Conservation (phyloP, 2,329 filamentous ascomycete genomes). For the Venturiaceae sp. region DNA sequence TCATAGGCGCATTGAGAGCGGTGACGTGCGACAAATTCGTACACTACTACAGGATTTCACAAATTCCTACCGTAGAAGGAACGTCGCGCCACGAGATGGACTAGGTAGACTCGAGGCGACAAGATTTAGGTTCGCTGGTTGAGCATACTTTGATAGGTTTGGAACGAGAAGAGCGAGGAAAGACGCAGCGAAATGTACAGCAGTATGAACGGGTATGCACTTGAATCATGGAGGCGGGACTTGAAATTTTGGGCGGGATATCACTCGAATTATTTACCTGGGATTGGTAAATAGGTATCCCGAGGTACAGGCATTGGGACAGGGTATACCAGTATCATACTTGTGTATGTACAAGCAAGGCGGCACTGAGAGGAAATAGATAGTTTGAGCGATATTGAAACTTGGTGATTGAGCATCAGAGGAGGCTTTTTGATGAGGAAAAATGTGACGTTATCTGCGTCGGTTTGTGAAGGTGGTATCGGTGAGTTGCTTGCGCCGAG, state of each 20-base stretch:
- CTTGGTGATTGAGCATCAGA: background rate
- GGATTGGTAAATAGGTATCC: background rate
- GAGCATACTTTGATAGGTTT: background rate
- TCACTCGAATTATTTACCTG: background rate
- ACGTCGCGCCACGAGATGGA: conserved; percentile 90
- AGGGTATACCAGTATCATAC: background rate
- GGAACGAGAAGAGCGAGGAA: background rate
- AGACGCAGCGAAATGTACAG: background rate
- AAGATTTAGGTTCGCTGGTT: conserved; percentile 67
- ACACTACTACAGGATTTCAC: conserved; percentile 92
- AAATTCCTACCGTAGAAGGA: conserved; percentile 82
- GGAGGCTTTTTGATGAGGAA: background rate
- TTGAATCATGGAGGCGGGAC: background rate
- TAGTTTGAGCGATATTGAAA: background rate
- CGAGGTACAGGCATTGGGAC: background rate
- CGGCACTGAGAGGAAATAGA: background rate
- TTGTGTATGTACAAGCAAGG: background rate
- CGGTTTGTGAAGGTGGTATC: background rate
- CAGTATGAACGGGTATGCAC: background rate
- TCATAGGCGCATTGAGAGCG: conserved; percentile 48
- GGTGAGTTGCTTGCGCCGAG: background rate
- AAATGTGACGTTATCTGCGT: background rate
- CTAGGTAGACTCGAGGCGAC: conserved; percentile 78
- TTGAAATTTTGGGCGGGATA: background rate
- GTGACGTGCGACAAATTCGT: conserved; percentile 69